Percentiles rank a stretch among this genome's conserved stretches.
Conservation (phyloP, 139 green algal species). For the Closterium sp. region DNA sequence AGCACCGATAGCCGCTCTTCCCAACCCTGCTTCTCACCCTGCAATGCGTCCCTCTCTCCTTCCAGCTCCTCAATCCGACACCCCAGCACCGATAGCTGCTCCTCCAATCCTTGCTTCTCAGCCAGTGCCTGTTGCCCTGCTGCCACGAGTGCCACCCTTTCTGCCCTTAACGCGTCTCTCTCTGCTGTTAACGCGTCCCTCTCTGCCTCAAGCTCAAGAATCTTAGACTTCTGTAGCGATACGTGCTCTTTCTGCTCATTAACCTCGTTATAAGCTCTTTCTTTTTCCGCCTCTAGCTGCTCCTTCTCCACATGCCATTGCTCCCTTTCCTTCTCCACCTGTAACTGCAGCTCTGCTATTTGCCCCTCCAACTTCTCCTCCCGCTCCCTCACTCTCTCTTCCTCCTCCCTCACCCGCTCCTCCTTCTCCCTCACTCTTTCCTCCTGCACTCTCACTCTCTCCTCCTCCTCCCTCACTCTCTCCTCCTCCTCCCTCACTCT, state of each 20-base stretch:
- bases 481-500: not conserved
- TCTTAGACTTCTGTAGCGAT: not conserved
- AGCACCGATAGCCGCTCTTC: not conserved
- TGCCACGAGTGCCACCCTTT: not conserved
- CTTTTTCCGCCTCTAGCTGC: not conserved
- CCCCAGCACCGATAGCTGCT: too few species aligned
- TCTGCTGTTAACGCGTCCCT: not conserved
- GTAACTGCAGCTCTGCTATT: not conserved
- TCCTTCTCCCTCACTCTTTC: not conserved
- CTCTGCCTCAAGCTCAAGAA: not conserved
- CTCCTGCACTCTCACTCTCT: not conserved
- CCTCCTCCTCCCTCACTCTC: not conserved
- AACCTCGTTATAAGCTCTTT: not conserved
- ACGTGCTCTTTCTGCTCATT: not conserved
- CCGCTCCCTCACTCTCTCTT: not conserved
- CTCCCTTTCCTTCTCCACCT: not conserved
- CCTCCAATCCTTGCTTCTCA: too few species aligned
- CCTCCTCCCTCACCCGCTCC: not conserved
- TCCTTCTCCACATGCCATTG: not conserved
- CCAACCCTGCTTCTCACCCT: not conserved
- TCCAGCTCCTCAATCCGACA: too few species aligned
- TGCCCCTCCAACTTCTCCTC: not conserved
- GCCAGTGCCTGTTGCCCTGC: not conserved
- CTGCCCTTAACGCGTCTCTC: too few species aligned
- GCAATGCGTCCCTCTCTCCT: too few species aligned